These are phyloP conservation scores for Trametes maxima DNA, from an alignment of 768 basidiomycete species.

Conservation along the genomic window DNA sequence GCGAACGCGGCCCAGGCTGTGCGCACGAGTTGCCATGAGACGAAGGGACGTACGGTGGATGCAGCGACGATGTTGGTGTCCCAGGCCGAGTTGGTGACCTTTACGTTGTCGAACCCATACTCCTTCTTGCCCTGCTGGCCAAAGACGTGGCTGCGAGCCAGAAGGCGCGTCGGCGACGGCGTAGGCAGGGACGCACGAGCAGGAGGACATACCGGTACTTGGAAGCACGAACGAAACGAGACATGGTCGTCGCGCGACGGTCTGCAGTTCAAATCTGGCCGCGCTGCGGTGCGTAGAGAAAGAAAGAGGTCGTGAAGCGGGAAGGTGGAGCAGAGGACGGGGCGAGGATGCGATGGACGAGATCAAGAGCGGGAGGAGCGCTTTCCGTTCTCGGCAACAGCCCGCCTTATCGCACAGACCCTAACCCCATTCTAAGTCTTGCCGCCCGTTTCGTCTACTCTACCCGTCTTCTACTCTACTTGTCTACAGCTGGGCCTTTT, in stretches of 20 bases:
- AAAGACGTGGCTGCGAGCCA: constrained; percentile 76
- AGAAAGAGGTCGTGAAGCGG: too few species aligned
- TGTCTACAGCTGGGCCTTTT: not conserved
- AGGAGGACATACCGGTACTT: constrained; percentile 26
- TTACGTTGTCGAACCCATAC: constrained; percentile 77
- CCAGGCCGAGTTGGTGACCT: constrained; percentile 89
- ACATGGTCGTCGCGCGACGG: constrained; percentile 13
- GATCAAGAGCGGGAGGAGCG: too few species aligned
- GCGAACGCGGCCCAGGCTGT: too few species aligned
- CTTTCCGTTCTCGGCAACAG: too few species aligned
- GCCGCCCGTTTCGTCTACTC: too few species aligned
- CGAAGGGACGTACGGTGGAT: constrained; percentile 62
- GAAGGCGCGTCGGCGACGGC: not conserved
- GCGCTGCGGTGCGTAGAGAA: too few species aligned
- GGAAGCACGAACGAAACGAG: constrained; percentile 29
- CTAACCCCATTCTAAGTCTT: too few species aligned
- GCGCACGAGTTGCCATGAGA: not conserved
- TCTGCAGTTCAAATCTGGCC: too few species aligned
- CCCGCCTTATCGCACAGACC: too few species aligned
- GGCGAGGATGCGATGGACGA: too few species aligned
- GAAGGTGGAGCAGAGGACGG: too few species aligned
- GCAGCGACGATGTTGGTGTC: constrained; percentile 92
- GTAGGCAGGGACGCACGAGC: not conserved
- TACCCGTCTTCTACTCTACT: too few species aligned
- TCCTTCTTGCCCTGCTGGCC: constrained; percentile 88